Conservation (phyloP, 2,329 filamentous ascomycete species). For the Pseudogymnoascus sp. region DNA sequence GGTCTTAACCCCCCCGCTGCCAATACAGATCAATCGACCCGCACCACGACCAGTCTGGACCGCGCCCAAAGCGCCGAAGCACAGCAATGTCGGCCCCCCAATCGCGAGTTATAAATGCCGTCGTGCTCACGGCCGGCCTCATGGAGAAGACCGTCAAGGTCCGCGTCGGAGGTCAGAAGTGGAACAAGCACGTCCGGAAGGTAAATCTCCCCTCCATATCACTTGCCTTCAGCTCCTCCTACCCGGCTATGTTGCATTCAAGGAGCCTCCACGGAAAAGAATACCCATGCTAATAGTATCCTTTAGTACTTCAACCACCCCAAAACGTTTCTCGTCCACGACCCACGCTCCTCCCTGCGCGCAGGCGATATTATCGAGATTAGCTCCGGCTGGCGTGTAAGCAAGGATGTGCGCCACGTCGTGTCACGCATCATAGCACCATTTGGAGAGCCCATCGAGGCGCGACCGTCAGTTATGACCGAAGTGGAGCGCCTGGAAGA, state of each 20-base stretch:
- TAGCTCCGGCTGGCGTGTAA: slow-evolving; percentile 55
- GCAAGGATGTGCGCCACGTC: slow-evolving; percentile 63
- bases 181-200: slow-evolving; percentile 68
- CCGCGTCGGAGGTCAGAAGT: slow-evolving; percentile 61
- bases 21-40: background rate
- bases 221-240: background rate
- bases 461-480: slow-evolving; percentile 58
- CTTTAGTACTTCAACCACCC: slow-evolving; percentile 56
- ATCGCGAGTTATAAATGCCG: slow-evolving; percentile 28
- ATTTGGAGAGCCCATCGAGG: slow-evolving; percentile 54
- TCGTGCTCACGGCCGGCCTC: slow-evolving; percentile 69
- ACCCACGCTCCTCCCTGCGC: slow-evolving; percentile 65
- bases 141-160: slow-evolving; percentile 78
- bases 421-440: slow-evolving; percentile 70
- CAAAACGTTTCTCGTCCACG: slow-evolving; percentile 65
- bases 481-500: slow-evolving; percentile 52
- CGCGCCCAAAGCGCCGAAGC: background rate
- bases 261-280: background rate
- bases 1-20: background rate
- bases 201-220: slow-evolving; percentile 34
- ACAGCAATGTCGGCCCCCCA: background rate
- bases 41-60: background rate
- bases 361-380: slow-evolving; percentile 71
- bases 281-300: background rate
- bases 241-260: background rate